Evolutionary conservation across 305 asterid genomes (phyloP).

Genomic region (Fraxinus xanthoxyloides): DNA sequence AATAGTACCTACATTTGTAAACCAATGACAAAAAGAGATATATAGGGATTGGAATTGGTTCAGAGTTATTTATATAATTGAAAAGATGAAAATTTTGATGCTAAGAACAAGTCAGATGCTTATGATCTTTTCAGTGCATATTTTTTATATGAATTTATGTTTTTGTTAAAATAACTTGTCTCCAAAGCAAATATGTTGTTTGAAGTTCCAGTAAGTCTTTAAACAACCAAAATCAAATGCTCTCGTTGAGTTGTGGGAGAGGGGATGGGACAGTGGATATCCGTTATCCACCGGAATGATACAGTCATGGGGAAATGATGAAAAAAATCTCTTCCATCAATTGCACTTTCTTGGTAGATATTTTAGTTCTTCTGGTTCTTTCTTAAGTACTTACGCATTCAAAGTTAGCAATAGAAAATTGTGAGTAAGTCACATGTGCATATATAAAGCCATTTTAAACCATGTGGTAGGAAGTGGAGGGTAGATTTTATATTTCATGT

Average conservation of each 20-base stretch:
- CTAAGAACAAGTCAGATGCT: not conserved
- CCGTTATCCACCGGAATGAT: not conserved
- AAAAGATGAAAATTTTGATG: conserved; percentile 3
- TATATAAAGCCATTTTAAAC: not conserved
- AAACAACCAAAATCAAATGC: not conserved
- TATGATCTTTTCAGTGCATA: not conserved
- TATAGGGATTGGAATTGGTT: not conserved
- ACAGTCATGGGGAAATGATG: not conserved
- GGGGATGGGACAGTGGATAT: not conserved
- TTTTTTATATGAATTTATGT: not conserved
- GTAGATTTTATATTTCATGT: not conserved
- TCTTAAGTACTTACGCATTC: not conserved
- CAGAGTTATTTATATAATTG: not conserved
- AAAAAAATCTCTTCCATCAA: not conserved
- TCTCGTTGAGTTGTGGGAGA: not conserved
- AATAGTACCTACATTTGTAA: not conserved
- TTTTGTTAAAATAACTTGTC: not conserved
- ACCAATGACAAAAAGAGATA: not conserved
- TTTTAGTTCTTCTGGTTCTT: not conserved
- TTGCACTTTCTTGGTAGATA: not conserved
- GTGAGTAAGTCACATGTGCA: not conserved
- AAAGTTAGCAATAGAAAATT: not conserved
- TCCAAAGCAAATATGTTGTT: not conserved
- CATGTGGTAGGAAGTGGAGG: not conserved
- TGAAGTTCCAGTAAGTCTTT: no score